Evolutionary conservation across 129 eudicot genomes (phyloP).

Genomic region (Calendula officinalis): DNA sequence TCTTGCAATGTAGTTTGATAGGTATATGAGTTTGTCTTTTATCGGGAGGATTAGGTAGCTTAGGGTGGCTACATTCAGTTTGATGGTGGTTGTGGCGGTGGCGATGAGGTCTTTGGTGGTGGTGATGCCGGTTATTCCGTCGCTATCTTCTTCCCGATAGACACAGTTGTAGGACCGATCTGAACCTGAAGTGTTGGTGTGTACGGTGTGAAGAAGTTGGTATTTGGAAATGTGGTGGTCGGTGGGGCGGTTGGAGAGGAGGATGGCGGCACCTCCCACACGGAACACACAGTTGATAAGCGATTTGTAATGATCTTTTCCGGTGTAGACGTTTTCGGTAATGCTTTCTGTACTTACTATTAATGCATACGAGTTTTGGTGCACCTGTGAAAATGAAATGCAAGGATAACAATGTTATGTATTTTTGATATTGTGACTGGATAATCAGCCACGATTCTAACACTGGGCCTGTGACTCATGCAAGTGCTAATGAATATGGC

Average conservation of each 20-base stretch:
- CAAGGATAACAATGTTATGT: no score
- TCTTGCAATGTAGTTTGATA: not conserved
- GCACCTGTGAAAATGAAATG: slow-evolving; percentile 28
- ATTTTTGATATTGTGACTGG: no score
- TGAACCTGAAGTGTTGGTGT: slow-evolving; percentile 12
- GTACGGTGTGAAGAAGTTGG: slow-evolving; percentile 29
- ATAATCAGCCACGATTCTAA: no score
- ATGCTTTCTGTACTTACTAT: slow-evolving; percentile 32
- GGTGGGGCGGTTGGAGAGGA: slow-evolving; percentile 34
- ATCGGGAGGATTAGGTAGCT: slow-evolving; percentile 40
- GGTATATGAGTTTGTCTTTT: slow-evolving; percentile 29
- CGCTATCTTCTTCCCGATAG: slow-evolving; percentile 37
- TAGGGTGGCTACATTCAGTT: slow-evolving; percentile 26
- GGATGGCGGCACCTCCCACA: slow-evolving; percentile 26
- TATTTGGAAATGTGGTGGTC: slow-evolving; percentile 35
- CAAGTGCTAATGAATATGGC: no score
- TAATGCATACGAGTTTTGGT: slow-evolving; percentile 38
- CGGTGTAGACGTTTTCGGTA: slow-evolving; percentile 25
- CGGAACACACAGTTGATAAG: slow-evolving; percentile 25
- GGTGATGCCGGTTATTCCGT: slow-evolving; percentile 22
- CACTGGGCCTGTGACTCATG: no score
- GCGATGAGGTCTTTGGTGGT: slow-evolving; percentile 38
- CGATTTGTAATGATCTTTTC: slow-evolving; percentile 34
- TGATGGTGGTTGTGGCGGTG: slow-evolving; percentile 30
- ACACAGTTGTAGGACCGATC: slow-evolving; percentile 38